Conservation (phyloP, 2,329 filamentous ascomycete species). For the Fusarium nanum region DNA sequence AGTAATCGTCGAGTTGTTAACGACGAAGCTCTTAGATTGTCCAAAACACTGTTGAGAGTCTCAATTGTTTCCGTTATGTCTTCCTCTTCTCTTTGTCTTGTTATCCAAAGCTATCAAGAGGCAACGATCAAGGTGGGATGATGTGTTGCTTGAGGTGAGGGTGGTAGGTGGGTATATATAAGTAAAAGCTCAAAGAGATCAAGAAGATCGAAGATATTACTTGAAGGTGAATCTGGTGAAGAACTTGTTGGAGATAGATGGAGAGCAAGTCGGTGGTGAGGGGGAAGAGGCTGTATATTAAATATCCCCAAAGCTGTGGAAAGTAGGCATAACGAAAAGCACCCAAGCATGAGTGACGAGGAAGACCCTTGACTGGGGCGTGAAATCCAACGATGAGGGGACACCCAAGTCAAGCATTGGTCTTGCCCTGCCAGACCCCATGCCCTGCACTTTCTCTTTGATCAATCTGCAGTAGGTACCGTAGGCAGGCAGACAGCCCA, state of each 20-base stretch:
- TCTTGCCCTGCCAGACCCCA: conserved; percentile 9
- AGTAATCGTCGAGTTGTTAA: conserved; percentile 24
- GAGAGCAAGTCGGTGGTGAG: conserved; percentile 39
- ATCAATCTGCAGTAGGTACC: conserved; percentile 13
- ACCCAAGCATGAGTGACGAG: conserved; percentile 37
- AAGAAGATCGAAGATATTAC: conserved; percentile 34
- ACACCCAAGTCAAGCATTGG: conserved; percentile 13
- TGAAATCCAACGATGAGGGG: conserved; percentile 15
- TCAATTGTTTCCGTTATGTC: conserved; percentile 26
- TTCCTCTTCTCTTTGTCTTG: conserved; percentile 32
- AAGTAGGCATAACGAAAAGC: conserved; percentile 27
- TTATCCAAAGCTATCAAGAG: conserved; percentile 31
- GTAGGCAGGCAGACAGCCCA: background rate
- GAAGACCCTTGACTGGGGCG: conserved; percentile 21
- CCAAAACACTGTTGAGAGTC: conserved; percentile 24
- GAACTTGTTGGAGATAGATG: conserved; percentile 42
- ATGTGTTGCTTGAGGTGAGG: conserved; percentile 27
- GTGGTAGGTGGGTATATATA: conserved; percentile 20
- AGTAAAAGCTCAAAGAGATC: conserved; percentile 17
- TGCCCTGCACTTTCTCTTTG: conserved; percentile 14
- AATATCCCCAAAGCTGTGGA: conserved; percentile 47
- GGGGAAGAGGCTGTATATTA: conserved; percentile 50
- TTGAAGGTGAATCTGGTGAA: conserved; percentile 31
- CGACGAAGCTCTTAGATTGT: conserved; percentile 31
- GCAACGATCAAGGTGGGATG: conserved; percentile 7